phyloP scores from a whole-genome alignment of 2,329 filamentous ascomycete species.

The Diaporthe sp. region DNA sequence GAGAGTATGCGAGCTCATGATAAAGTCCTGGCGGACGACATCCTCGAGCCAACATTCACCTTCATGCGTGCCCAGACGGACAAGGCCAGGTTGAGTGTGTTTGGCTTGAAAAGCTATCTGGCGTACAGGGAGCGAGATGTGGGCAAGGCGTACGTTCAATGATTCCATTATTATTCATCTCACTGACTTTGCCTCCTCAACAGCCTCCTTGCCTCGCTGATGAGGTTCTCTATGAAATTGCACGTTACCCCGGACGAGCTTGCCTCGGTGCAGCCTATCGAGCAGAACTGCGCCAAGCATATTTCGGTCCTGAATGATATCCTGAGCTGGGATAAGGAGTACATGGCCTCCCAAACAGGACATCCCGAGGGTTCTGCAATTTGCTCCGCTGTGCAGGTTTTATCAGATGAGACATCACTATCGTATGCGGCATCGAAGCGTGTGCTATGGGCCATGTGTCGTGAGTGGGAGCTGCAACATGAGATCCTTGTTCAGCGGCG shows the following conservation, averaged over 20 bases:
- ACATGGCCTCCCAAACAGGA: slow-evolving; percentile 34
- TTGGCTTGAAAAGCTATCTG: slow-evolving; percentile 51
- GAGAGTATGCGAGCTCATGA: slow-evolving; percentile 54
- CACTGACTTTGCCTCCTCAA: not conserved
- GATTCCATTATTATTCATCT: not conserved
- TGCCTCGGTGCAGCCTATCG: slow-evolving; percentile 43
- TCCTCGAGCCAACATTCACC: slow-evolving; percentile 53
- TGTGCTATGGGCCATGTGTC: slow-evolving; percentile 32
- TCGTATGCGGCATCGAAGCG: slow-evolving; percentile 34
- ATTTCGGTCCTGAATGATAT: slow-evolving; percentile 58
- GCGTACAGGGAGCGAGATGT: slow-evolving; percentile 56
- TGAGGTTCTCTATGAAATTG: slow-evolving; percentile 54
- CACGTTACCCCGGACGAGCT: slow-evolving; percentile 48
- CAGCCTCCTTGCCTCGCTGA: slow-evolving; percentile 51
- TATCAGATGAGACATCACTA: slow-evolving; percentile 47
- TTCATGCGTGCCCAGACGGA: slow-evolving; percentile 59
- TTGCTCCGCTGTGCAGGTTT: slow-evolving; percentile 49
- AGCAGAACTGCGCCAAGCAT: slow-evolving; percentile 54
- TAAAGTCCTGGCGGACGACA: slow-evolving; percentile 50
- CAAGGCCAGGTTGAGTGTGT: slow-evolving; percentile 44
- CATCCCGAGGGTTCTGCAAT: slow-evolving; percentile 47
- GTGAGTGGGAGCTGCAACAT: slow-evolving; percentile 43
- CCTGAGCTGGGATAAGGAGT: slow-evolving; percentile 56
- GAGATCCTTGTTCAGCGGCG: slow-evolving; percentile 24
- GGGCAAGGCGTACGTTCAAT: slow-evolving; percentile 53